A percentile compares a stretch with the other conserved stretches of the same genome.
phyloP scores from a whole-genome alignment of 2,329 filamentous ascomycete species.

The Botrytis pseudocinerea region DNA sequence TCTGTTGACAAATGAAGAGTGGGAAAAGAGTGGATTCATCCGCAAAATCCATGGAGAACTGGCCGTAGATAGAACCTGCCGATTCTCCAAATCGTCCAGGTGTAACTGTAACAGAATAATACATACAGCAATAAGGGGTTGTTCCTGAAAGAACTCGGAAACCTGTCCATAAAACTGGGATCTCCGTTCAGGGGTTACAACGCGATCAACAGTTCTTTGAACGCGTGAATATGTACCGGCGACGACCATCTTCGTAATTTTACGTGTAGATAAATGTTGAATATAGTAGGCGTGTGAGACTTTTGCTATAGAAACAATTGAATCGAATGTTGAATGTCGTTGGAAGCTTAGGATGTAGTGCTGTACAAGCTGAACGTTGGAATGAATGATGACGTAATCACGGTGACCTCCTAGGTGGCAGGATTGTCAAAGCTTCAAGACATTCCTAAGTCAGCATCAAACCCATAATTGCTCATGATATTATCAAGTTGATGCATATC shows the following conservation, averaged over 20 bases:
- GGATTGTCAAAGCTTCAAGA: not conserved
- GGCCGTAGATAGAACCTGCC: not conserved
- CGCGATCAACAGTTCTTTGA: constrained; percentile 45
- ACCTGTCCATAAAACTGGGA: constrained; percentile 55
- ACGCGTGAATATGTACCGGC: constrained; percentile 28
- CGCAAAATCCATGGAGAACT: too few species aligned
- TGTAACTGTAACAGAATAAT: not conserved
- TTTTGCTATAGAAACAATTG: not conserved
- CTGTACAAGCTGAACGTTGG: not conserved
- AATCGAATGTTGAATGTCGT: not conserved
- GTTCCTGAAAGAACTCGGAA: constrained; percentile 57
- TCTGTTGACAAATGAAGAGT: not conserved
- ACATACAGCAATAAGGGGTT: constrained; percentile 70
- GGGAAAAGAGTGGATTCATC: not conserved
- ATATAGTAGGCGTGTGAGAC: not conserved
- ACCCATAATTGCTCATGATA: not conserved
- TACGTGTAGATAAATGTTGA: not conserved
- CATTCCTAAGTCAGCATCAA: not conserved
- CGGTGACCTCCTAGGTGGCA: not conserved
- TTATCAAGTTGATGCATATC: not conserved
- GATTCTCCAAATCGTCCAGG: not conserved
- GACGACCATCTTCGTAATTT: not conserved
- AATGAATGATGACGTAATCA: constrained; percentile 9
- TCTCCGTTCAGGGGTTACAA: constrained; percentile 62
- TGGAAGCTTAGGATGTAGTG: not conserved